These are phyloP conservation scores for Vicia villosa DNA, from an alignment of 306 rosid species.

Conservation along the genomic window DNA sequence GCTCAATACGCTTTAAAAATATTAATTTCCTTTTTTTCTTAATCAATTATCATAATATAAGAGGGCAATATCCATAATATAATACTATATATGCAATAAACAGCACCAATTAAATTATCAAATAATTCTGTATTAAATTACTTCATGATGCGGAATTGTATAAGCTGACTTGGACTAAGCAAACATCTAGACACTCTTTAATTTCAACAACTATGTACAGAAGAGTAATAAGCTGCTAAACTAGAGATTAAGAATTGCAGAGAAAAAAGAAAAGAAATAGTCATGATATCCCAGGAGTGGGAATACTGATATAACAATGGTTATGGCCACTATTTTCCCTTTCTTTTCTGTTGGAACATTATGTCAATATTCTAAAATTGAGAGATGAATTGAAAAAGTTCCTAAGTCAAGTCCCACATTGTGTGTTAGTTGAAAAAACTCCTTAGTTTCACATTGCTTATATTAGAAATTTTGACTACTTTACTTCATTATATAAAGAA, in stretches of 20 bases:
- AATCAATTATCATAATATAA: neutral
- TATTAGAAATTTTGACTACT: too few species aligned
- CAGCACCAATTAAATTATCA: neutral
- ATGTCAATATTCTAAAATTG: too few species aligned
- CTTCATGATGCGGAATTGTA: neutral
- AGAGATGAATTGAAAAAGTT: too few species aligned
- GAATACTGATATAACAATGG: too few species aligned
- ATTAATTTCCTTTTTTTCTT: neutral
- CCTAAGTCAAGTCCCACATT: too few species aligned
- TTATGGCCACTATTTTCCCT: too few species aligned
- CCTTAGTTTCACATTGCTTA: too few species aligned
- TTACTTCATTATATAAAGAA: too few species aligned
- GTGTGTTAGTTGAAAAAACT: too few species aligned
- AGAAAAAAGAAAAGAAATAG: too few species aligned
- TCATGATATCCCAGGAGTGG: too few species aligned
- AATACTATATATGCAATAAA: neutral
- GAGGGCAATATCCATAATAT: neutral
- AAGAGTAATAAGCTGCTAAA: neutral
- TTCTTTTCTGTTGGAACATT: too few species aligned
- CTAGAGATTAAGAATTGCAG: neutral
- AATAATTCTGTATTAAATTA: neutral
- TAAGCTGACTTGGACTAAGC: slow-evolving; percentile 5
- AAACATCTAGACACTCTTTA: neutral
- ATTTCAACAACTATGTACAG: neutral
- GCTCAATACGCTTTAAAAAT: neutral